Base-by-base conservation (phyloP, 2,329 filamentous ascomycete species). In the Fusarium burgessii region DNA sequence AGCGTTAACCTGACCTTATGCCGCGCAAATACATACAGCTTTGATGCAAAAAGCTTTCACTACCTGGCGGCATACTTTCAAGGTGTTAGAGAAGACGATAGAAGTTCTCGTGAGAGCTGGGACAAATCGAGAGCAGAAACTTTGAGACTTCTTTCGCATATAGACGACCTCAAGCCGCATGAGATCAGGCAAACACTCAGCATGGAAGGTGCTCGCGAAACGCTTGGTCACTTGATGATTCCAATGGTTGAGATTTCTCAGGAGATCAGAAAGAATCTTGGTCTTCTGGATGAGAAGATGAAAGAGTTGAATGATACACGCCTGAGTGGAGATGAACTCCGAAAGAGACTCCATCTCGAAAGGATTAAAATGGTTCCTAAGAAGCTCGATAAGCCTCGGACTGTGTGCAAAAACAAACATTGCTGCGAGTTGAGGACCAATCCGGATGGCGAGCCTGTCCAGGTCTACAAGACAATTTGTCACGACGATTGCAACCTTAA, bases 161-260 rank as follows among this genome's bases (percentile, higher is more conserved):
- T 69, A 18, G 36, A 62, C 7, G 42, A 17, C 12, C 40, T 61
- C 17, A 27, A 38, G 5, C 71, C 74, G 2, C 74, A 76, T 9
- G 27, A 72, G 3, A 47, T 75, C 11, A 59, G 45, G 9, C 74
- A 69, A 29, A 76, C 71, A 0, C 33, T 75, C 4, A 72, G 47
- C 29, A 50, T 76, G n/a, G 73, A 76, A 0, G 71, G 58, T 0
- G 62, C 64, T 1, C 72, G 67, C 0, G 57, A 45, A 32, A 33
- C 50, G 0, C 67, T 76, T 9, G 3, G 25, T 3, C 40, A 61
- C 17, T 20, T 76, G 2, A 58, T 67, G 1, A 43, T 61, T 3
- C 74, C 74, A 2, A 76, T 76, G 59, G 67, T 74, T 3, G 32
- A 50, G 1, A 61, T 76, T 7, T 55, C 74, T 0, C 61, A 65